Conservation (phyloP, 1,284 basidiomycete genomes). For the Meripilus lineatus region DNA sequence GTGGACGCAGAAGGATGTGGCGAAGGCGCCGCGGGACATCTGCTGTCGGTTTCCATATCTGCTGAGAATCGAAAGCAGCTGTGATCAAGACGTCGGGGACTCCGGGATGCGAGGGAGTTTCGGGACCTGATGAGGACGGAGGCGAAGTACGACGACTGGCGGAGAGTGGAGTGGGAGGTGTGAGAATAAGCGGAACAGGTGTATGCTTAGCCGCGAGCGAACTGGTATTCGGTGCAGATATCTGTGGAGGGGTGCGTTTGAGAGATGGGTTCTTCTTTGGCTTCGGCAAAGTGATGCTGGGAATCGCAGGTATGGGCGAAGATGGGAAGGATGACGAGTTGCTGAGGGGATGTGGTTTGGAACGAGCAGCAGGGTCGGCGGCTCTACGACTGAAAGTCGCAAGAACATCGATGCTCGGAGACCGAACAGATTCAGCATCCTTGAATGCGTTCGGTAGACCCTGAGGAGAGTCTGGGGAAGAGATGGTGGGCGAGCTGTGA, state of each 20-base stretch:
- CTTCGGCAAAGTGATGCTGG: constrained; percentile 16
- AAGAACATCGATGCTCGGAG: constrained; percentile 25
- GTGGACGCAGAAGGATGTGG: not conserved
- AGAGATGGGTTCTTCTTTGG: constrained; percentile 13
- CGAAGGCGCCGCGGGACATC: constrained; percentile 6
- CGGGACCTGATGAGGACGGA: not conserved
- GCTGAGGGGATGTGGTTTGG: not conserved
- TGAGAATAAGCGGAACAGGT: constrained; percentile 23
- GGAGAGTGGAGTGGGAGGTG: constrained; percentile 17
- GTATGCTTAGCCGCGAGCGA: constrained; percentile 20
- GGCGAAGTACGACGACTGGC: constrained; percentile 9
- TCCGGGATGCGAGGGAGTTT: not conserved
- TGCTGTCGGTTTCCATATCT: not conserved
- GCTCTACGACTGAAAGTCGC: constrained; percentile 19
- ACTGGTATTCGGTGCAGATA: constrained; percentile 25
- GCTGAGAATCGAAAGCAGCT: not conserved
- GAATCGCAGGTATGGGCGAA: constrained; percentile 7
- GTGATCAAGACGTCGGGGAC: not conserved
- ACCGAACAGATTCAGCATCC: constrained; percentile 27
- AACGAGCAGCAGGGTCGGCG: not conserved
- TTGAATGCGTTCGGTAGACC: constrained; percentile 24
- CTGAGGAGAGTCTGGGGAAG: constrained; percentile 14
- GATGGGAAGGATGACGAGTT: not conserved
- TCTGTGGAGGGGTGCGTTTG: constrained; percentile 19
- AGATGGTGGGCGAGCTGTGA: constrained; percentile 6